phyloP scores from a whole-genome alignment of 106 monocot species.

The Dioscorea alata region DNA sequence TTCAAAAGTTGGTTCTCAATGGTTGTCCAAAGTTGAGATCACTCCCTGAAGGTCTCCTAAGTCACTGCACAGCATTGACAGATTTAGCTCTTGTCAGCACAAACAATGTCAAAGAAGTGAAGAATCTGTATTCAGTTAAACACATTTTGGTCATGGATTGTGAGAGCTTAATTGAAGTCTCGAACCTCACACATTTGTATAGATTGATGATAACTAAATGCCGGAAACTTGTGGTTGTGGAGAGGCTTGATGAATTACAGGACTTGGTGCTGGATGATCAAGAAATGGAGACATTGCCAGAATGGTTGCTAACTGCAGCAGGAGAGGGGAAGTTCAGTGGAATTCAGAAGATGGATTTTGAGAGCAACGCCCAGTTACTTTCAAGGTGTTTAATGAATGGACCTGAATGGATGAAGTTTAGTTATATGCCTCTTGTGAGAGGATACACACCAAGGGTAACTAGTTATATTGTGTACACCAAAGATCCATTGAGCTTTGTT shows the following conservation, averaged over 20 bases:
- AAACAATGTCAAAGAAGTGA: not conserved
- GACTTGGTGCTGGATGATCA: not conserved
- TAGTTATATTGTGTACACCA: too few relatives aligned
- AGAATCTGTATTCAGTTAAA: not conserved
- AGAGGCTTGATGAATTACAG: conserved; percentile 4
- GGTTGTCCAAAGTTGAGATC: conserved; percentile 1
- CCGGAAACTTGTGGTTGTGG: conserved; percentile 2
- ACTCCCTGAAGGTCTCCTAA: not conserved
- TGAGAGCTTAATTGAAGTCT: conserved; percentile 2
- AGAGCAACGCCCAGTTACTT: not conserved
- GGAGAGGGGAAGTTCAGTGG: not conserved
- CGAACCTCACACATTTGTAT: conserved; percentile 6
- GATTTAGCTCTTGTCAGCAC: not conserved
- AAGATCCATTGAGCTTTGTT: too few relatives aligned
- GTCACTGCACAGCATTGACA: not conserved
- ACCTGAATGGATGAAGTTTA: not conserved
- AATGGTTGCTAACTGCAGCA: too few relatives aligned
- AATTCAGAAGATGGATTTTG: not conserved
- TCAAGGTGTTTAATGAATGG: not conserved
- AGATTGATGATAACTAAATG: not conserved
- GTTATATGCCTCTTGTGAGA: conserved; percentile 5
- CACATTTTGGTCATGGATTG: not conserved
- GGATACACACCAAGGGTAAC: not conserved
- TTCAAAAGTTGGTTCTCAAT: not conserved
- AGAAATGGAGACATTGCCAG: not conserved